phyloP scores from a whole-genome alignment of 306 rosid genomes.

The Citrullus amarus region DNA sequence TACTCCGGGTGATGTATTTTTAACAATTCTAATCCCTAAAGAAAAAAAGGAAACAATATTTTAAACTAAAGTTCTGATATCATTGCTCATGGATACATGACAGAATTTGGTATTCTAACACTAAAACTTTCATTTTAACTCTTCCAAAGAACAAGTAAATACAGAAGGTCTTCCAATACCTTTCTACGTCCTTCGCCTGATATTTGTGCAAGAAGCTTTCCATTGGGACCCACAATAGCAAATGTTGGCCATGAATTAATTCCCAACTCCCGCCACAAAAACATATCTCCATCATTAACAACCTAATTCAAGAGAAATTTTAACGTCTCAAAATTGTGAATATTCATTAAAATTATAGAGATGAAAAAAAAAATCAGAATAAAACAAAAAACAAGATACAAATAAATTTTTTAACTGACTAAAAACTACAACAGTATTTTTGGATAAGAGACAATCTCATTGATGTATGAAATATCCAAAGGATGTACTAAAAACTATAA shows the following conservation, averaged over 20 bases:
- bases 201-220: constrained; percentile 82
- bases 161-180: constrained; percentile 33
- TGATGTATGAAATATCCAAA: too few species aligned
- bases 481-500: neutral
- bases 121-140: neutral
- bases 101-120: neutral
- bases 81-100: neutral
- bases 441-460: too few species aligned
- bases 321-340: neutral
- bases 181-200: constrained; percentile 88
- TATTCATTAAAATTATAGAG: neutral
- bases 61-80: neutral
- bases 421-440: neutral
- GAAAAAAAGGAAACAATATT: neutral
- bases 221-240: constrained; percentile 71
- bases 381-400: neutral
- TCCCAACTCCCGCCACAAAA: constrained; percentile 81
- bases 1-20: neutral
- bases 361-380: neutral
- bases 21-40: neutral
- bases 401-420: neutral
- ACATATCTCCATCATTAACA: constrained; percentile 95
- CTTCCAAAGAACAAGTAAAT: neutral
- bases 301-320: constrained; percentile 33
- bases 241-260: constrained; percentile 96